Evolutionary conservation across 768 basidiomycete genomes (phyloP), one percentile per base, ranked within the genome.

Genomic region (Mycena floridula): DNA sequence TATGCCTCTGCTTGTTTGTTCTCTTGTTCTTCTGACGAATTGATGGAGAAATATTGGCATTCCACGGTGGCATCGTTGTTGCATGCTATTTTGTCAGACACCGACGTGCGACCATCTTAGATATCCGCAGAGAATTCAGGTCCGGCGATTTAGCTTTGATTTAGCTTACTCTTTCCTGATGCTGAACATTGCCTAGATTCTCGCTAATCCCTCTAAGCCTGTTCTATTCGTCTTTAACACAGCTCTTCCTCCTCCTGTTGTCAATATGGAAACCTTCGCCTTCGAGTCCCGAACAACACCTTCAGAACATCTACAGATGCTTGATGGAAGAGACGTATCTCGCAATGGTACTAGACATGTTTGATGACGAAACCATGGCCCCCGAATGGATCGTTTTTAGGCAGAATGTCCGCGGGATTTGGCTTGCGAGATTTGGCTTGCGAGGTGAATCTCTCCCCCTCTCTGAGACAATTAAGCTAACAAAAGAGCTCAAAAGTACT

Each of bases 341-440:
- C 20, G 48, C 62, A 7, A 42, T 56, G n/a, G 68, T 69, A 3
- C 68, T 83, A 37, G 67, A 76, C 46, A 52, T 84, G 3, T 68
- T 89, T 42, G 82, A 85, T 50, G 86, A 89, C 41, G 81, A 83
- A 49, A 77, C 74, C 24, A 62, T 91, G 1, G 86, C 90, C 58
- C 76, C 85, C 6, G 86, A 85, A 55, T 92, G 89, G 89, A 67
- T 89, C 5, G 79, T 91, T 4, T 8, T 67, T 92, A 2, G 89
- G 89, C 9, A 89, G 89, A 0, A 82, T 92, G 79, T 83, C 88
- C 9, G 84, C 89, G 25, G 89, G 89, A 1, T 92, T 91, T 59
- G 89, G 88, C n/a, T n/a, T n/a, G n/a, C n/a, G n/a, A n/a, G n/a
- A n/a, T n/a, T n/a, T n/a, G n/a, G n/a, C 0, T 60, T 92, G 43